Base-by-base conservation (phyloP, 495 filamentous ascomycete genomes). In the Talaromyces wortmannii region DNA sequence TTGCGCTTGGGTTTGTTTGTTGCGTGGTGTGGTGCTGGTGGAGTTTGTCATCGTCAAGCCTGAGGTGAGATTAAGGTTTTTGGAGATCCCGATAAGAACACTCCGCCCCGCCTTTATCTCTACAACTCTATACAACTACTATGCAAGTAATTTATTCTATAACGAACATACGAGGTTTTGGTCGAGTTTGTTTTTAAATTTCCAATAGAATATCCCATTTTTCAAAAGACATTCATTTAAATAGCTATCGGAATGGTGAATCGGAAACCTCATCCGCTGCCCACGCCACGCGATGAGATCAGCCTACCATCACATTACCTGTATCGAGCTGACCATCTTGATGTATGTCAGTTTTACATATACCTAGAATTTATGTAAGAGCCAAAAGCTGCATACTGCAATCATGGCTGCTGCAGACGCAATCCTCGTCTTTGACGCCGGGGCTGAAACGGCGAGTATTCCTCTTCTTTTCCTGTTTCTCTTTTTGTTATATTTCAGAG, bases 371-470 rank as follows among this genome's bases (percentile, higher is more conserved):
- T 23, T 23, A 23, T 23, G 23, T 13, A 30, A 49, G 11, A 45
- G 12, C 36, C 56, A 61, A 7, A 64, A 65, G 59, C 57, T 64
- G 48, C 67, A 53, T 16, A 60, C 61, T 18, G 59, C 46, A 31
- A 52, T 61, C 56, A 63, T 67, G 66, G 58, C 62, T 33, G 55
- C 53, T 13, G 53, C 58, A 15, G 67, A 72, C 48, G 45, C 63
- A 3, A 49, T 70, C 15, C 54, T 64, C 42, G 55, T 72, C 31
- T 70, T 69, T 54, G 69, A 72, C 55, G 67, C 60, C 7, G 67
- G 69, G 52, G 59, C 58, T 45, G 67, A 65, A 50, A 66, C 67
- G 46, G 69, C 69, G 44, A 55, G 60, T 56, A 33, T 13, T 13
- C 5, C 7, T 23, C 12, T n/a, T n/a, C n/a, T 23, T 23, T 23